Evolutionary conservation across 768 basidiomycete species (phyloP), one percentile per base, ranked within the genome.

Genomic region (Trametes gibbosa): DNA sequence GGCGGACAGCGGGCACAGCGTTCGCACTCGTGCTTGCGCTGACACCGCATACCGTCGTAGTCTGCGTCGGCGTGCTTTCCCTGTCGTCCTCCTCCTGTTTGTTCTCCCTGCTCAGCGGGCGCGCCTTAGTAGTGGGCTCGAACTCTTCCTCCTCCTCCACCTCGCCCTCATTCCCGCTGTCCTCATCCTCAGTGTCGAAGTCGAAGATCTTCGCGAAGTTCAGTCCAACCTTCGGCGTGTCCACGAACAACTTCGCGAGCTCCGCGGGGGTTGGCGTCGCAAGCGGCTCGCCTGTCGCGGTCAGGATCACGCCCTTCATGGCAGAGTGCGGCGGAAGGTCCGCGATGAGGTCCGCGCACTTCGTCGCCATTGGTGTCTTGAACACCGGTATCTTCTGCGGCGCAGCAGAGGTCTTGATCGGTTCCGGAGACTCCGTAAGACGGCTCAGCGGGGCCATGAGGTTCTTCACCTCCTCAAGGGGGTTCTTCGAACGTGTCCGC

Each of bases 151-250:
- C 72, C 19, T 14, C 34, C 34, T 61, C 68, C 19, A 65, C 64
- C 8, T 68, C 72, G 35, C 65, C 70, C 3, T 69, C 64, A 35
- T 66, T 65, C 57, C 57, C 59, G 41, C 67, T 66, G 40, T 65
- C 69, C 21, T 72, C 70, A 10, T 65, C 69, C 23, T 72, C 73
- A 50, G 59, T 69, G 39, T 76, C 77, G 53, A 86, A 84, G 65
- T 90, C 88, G 62, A 91, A 91, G 48, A 90, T 90, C 71, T 84
- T 86, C 9, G 85, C 81, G 66, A 92, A 92, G 65, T 89, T 84
- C 25, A 92, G 77, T 2, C 84, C 85, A 39, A 89, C 83, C 60
- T 79, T 84, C 0, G 90, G 90, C 8, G 86, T 86, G 41, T 81
- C 79, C 29, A 83, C 79, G 65, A 92, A 88, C 2, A 91, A 76